phyloP scores from a whole-genome alignment of 139 green algal genomes.

The Tetradesmus obliquus region DNA sequence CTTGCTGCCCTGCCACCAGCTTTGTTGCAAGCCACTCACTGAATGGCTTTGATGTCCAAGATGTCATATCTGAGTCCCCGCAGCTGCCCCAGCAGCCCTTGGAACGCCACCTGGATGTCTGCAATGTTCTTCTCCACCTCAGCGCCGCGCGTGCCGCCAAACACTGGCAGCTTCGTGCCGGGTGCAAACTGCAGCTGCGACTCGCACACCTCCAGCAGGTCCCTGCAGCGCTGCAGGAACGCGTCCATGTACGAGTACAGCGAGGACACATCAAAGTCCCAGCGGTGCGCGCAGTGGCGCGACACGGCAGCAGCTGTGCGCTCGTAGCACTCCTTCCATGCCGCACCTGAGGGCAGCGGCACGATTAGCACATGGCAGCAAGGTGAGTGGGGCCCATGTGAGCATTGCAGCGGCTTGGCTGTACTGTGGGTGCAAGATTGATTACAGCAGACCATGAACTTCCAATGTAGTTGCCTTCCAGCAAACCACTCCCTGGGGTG shows the following conservation, averaged over 20 bases:
- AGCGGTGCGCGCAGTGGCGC: conserved; percentile 53
- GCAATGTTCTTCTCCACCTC: conserved; percentile 84
- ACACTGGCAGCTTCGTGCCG: conserved; percentile 70
- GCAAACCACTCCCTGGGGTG: no score
- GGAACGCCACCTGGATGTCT: conserved; percentile 85
- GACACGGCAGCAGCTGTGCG: conserved; percentile 66
- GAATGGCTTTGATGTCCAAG: conserved; percentile 86
- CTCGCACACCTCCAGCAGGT: conserved; percentile 92
- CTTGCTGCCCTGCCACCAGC: background rate
- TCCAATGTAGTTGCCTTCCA: background rate
- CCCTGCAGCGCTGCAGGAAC: conserved; percentile 90
- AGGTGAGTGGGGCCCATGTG: background rate
- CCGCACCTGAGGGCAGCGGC: conserved; percentile 54
- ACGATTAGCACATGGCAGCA: background rate
- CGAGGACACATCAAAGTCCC: conserved; percentile 76
- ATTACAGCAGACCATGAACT: background rate
- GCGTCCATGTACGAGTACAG: conserved; percentile 93
- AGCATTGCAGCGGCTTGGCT: background rate
- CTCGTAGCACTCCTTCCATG: conserved; percentile 82
- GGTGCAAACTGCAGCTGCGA: conserved; percentile 90
- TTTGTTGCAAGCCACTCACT: conserved; percentile 42
- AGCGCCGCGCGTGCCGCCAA: conserved; percentile 82
- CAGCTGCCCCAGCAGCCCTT: conserved; percentile 69
- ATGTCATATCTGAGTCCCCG: conserved; percentile 78
- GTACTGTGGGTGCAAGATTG: background rate